These are phyloP conservation scores for Erysimum cheiranthoides DNA, from an alignment of 345 rosid genomes.

Conservation along the genomic window DNA sequence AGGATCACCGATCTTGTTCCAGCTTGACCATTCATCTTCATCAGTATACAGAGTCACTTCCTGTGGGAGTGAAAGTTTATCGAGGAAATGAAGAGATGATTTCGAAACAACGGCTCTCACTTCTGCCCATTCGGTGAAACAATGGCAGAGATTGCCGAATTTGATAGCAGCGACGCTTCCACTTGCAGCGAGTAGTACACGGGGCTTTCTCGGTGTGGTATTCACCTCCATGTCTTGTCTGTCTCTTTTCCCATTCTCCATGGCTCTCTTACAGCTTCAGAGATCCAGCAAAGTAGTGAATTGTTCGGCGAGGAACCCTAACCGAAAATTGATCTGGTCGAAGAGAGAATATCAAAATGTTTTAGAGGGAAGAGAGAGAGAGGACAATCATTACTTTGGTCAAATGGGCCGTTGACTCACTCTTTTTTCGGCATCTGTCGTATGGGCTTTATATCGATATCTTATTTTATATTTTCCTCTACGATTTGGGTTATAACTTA, in stretches of 20 bases:
- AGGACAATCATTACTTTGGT: background rate
- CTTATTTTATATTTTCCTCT: background rate
- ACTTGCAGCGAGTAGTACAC: conserved; percentile 81
- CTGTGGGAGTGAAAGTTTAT: conserved; percentile 68
- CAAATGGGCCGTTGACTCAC: conserved; percentile 24
- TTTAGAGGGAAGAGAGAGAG: conserved; percentile 41
- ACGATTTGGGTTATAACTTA: no score
- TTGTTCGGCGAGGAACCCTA: conserved; percentile 41
- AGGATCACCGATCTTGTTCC: conserved; percentile 84
- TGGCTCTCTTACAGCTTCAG: background rate
- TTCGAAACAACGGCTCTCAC: conserved; percentile 80
- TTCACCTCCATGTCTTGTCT: conserved; percentile 48
- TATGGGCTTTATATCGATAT: conserved; percentile 10
- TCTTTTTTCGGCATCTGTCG: conserved; percentile 6
- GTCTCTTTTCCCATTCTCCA: conserved; percentile 47
- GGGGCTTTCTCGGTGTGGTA: conserved; percentile 55
- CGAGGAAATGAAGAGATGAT: conserved; percentile 84
- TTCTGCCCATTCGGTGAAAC: conserved; percentile 91
- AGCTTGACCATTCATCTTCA: conserved; percentile 87
- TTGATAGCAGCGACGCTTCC: conserved; percentile 95
- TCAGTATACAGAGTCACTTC: conserved; percentile 79
- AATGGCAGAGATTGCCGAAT: conserved; percentile 83
- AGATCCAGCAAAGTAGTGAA: conserved; percentile 11
- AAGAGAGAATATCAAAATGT: conserved; percentile 22
- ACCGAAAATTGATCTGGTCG: conserved; percentile 2